phyloP scores from a whole-genome alignment of 257 asterid species.

The Solanum pennellii region DNA sequence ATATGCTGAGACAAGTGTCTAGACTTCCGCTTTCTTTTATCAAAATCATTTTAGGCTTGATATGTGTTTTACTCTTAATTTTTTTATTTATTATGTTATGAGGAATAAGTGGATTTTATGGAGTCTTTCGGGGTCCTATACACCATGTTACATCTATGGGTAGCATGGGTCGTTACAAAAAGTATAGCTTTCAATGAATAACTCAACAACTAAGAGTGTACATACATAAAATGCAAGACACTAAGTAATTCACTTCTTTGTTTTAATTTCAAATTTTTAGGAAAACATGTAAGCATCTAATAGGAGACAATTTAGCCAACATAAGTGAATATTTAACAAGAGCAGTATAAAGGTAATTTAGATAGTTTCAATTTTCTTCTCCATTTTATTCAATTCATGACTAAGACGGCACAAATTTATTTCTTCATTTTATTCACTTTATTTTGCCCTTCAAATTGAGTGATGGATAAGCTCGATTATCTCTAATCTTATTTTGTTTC shows the following conservation, averaged over 20 bases:
- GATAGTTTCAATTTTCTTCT: background rate
- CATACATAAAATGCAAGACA: background rate
- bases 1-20: too few relatives aligned
- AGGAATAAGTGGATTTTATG: too few relatives aligned
- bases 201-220: background rate
- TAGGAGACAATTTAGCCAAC: background rate
- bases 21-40: too few relatives aligned
- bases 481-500: background rate
- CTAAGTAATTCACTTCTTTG: background rate
- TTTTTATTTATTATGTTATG: too few relatives aligned
- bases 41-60: too few relatives aligned
- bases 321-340: background rate
- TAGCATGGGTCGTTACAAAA: background rate
- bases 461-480: background rate
- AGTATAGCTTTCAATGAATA: background rate
- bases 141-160: too few relatives aligned
- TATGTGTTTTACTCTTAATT: too few relatives aligned
- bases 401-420: background rate
- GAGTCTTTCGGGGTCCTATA: too few relatives aligned
- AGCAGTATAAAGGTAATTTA: background rate
- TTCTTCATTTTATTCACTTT: background rate
- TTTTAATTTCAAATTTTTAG: background rate
- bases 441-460: background rate
- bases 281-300: background rate
- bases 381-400: background rate